These are phyloP conservation scores for Mycena belliarum DNA, from an alignment of 768 basidiomycete genomes.

Conservation along the genomic window DNA sequence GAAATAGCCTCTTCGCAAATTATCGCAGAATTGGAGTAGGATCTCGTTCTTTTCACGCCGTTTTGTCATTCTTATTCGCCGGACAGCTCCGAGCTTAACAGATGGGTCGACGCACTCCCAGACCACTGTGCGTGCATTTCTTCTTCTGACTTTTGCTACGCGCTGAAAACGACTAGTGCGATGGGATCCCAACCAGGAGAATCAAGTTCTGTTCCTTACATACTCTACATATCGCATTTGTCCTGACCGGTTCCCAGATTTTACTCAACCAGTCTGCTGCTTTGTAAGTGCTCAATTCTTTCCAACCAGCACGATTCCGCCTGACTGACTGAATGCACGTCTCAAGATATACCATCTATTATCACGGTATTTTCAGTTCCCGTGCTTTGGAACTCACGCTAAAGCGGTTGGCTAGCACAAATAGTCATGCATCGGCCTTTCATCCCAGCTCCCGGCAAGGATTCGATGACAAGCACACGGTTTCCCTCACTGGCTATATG, in stretches of 20 bases:
- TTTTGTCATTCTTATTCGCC: background rate
- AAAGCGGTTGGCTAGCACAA: slow-evolving; percentile 2
- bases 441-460: slow-evolving; percentile 7
- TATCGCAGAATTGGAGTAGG: slow-evolving; percentile 11
- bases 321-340: background rate
- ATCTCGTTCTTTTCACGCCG: too few relatives aligned
- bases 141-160: background rate
- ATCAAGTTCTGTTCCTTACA: background rate
- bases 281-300: background rate
- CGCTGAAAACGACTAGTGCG: background rate
- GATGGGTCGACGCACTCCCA: slow-evolving; percentile 9
- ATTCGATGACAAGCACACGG: slow-evolving; percentile 26
- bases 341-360: slow-evolving; percentile 15
- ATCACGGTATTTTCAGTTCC: slow-evolving; percentile 9
- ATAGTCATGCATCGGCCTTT: slow-evolving; percentile 14
- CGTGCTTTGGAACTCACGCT: background rate
- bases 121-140: slow-evolving; percentile 3
- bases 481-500: background rate
- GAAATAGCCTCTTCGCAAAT: background rate
- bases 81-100: background rate
- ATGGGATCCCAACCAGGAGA: slow-evolving; percentile 17
- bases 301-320: too few relatives aligned
- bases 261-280: slow-evolving; percentile 19
- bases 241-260: background rate
- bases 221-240: background rate